phyloP scores from a whole-genome alignment of 2,329 filamentous ascomycete genomes.

The Orbilia javanica region DNA sequence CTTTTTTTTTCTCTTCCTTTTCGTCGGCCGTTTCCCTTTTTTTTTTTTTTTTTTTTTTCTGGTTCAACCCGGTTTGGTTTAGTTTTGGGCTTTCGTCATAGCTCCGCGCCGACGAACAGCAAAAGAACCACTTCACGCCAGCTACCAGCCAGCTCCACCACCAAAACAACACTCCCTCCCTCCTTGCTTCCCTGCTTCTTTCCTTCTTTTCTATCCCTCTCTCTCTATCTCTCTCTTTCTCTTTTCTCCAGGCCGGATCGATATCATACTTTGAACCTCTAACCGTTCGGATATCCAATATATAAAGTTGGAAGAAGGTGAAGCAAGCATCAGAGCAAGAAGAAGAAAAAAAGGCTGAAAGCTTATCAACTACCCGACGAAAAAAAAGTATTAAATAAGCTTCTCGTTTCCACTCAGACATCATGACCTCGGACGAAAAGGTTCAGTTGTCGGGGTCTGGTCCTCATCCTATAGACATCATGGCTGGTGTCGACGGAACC shows the following conservation, averaged over 20 bases:
- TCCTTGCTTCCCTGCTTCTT: too few relatives aligned
- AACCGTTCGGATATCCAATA: slow-evolving; percentile 6
- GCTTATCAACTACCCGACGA: slow-evolving; percentile 2
- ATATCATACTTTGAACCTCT: slow-evolving; percentile 16
- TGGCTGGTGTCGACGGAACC: slow-evolving; percentile 61
- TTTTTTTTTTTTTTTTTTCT: slow-evolving; percentile 2
- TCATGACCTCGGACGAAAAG: slow-evolving; percentile 51
- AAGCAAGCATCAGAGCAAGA: neutral
- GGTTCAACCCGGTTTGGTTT: neutral
- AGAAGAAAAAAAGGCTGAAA: neutral
- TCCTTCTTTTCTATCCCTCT: neutral
- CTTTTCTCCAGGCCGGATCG: slow-evolving; percentile 2
- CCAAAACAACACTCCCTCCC: slow-evolving; percentile 22
- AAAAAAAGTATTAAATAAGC: slow-evolving; percentile 17
- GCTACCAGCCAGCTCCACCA: neutral
- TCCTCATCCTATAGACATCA: slow-evolving; percentile 46
- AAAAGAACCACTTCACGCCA: slow-evolving; percentile 17
- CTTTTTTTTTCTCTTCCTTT: too few relatives aligned
- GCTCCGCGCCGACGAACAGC: slow-evolving; percentile 24
- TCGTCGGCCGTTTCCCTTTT: slow-evolving; percentile 24
- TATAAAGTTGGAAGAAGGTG: neutral
- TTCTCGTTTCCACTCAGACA: slow-evolving; percentile 14
- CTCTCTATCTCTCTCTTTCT: neutral
- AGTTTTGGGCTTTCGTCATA: slow-evolving; percentile 41
- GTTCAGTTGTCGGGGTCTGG: slow-evolving; percentile 42